These are phyloP conservation scores for Bolboschoenoplectus hybrid DNA, from an alignment of 202 grass and related monocot species.

Conservation along the genomic window DNA sequence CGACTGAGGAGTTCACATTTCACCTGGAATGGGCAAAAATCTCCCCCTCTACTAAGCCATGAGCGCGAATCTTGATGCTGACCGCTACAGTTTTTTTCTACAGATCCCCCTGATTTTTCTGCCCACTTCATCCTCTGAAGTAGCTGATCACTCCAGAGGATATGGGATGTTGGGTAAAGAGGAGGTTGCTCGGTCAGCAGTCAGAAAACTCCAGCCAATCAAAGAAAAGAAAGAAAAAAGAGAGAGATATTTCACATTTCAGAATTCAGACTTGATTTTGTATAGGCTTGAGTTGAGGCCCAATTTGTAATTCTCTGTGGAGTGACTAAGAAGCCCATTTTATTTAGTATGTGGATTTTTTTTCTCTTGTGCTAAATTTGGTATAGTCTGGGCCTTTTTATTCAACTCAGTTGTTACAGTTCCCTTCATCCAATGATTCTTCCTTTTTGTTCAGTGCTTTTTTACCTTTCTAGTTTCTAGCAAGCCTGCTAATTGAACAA, in stretches of 20 bases:
- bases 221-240: neutral
- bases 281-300: neutral
- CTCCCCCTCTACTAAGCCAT: no score
- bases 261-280: neutral
- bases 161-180: neutral
- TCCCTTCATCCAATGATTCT: neutral
- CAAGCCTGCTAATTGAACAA: no score
- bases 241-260: neutral
- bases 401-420: neutral
- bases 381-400: neutral
- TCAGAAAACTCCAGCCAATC: constrained; percentile 36
- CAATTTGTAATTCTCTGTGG: neutral
- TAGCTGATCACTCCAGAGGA: no score
- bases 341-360: neutral
- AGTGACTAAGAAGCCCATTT: neutral
- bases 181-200: constrained; percentile 26
- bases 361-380: neutral
- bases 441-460: neutral
- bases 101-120: no score
- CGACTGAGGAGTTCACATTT: neutral
- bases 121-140: no score
- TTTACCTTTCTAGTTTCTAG: neutral
- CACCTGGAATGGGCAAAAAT: no score
- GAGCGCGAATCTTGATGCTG: no score
- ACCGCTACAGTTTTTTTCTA: no score